A percentile compares a stretch with the other conserved stretches of the same genome.
These are phyloP conservation scores for Suillus occidentalis DNA, from an alignment of 768 basidiomycete genomes.

Conservation along the genomic window DNA sequence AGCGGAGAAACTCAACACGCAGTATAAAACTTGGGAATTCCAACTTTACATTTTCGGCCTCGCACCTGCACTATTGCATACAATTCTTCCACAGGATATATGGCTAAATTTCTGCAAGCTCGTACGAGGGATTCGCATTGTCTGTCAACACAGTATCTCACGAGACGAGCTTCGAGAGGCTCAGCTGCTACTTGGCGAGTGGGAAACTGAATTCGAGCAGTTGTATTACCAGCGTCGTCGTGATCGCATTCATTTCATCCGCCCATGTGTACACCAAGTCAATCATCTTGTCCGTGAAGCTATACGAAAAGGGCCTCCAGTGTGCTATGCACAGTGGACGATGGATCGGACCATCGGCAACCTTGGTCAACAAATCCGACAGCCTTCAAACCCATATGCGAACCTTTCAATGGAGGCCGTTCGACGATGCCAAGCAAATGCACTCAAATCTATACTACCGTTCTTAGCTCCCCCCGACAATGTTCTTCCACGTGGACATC, in stretches of 20 bases:
- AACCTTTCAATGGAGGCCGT: conserved; percentile 30
- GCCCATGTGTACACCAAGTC: conserved; percentile 6
- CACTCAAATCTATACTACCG: conserved; percentile 15
- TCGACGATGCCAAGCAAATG: conserved; percentile 18
- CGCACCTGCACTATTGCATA: conserved; percentile 19
- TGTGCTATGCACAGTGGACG: conserved; percentile 18
- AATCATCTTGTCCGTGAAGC: conserved; percentile 15
- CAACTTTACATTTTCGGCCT: conserved; percentile 23
- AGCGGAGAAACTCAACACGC: conserved; percentile 28
- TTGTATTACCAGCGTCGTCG: conserved; percentile 25
- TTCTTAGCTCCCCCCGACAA: conserved; percentile 1
- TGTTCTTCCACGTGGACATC: background rate
- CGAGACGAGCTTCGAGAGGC: conserved; percentile 16
- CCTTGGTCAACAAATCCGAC: conserved; percentile 26
- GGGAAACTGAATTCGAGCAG: conserved; percentile 30
- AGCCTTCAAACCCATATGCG: conserved; percentile 22
- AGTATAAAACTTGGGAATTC: conserved; percentile 32
- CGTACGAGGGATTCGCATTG: conserved; percentile 22
- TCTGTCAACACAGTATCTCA: conserved; percentile 21
- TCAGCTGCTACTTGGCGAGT: conserved; percentile 19
- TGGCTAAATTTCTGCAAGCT: conserved; percentile 25
- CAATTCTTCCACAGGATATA: conserved; percentile 16
- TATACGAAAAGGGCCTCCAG: conserved; percentile 25
- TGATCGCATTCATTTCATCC: conserved; percentile 6
- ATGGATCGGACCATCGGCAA: conserved; percentile 32